Evolutionary conservation across 2,329 filamentous ascomycete species (phyloP).

Genomic region (Purpureocillium lavendulum): DNA sequence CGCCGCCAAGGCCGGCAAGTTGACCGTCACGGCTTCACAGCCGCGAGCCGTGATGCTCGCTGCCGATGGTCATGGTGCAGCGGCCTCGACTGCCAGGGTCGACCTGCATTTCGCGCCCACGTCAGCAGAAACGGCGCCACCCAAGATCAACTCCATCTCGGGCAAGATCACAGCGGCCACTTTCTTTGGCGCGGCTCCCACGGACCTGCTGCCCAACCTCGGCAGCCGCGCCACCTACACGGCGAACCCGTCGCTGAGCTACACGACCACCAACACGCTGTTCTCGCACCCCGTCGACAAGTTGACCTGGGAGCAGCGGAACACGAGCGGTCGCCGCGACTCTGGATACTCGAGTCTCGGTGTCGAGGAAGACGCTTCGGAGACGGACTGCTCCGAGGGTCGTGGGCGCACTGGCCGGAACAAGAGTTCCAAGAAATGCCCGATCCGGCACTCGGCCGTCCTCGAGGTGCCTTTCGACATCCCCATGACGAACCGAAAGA

Average conservation of each 20-base stretch:
- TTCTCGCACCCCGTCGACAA: constrained; percentile 25
- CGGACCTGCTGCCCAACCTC: constrained; percentile 40
- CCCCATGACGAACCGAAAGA: constrained; percentile 36
- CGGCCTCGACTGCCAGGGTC: constrained; percentile 33
- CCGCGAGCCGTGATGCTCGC: constrained; percentile 40
- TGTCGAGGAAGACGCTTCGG: constrained; percentile 23
- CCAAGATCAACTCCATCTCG: constrained; percentile 38
- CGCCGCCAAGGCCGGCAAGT: constrained; percentile 38
- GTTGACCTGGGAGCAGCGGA: constrained; percentile 32
- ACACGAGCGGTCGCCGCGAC: constrained; percentile 32
- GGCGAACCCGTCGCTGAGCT: constrained; percentile 34
- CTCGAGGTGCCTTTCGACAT: constrained; percentile 40
- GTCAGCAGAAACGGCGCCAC: constrained; percentile 32
- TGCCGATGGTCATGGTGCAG: constrained; percentile 36
- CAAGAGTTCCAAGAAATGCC: constrained; percentile 18
- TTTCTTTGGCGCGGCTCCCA: constrained; percentile 39
- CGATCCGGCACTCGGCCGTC: constrained; percentile 29
- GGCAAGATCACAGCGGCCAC: constrained; percentile 45
- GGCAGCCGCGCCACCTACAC: constrained; percentile 32
- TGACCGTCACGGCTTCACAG: constrained; percentile 37
- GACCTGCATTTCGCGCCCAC: constrained; percentile 39
- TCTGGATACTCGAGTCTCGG: constrained; percentile 44
- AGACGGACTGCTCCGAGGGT: constrained; percentile 19
- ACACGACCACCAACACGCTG: constrained; percentile 35
- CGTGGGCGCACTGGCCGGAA: constrained; percentile 8